Evolutionary conservation across 2,329 filamentous ascomycete genomes (phyloP), one percentile per base, ranked within the genome.

Genomic region (Penicillium nordicum): DNA sequence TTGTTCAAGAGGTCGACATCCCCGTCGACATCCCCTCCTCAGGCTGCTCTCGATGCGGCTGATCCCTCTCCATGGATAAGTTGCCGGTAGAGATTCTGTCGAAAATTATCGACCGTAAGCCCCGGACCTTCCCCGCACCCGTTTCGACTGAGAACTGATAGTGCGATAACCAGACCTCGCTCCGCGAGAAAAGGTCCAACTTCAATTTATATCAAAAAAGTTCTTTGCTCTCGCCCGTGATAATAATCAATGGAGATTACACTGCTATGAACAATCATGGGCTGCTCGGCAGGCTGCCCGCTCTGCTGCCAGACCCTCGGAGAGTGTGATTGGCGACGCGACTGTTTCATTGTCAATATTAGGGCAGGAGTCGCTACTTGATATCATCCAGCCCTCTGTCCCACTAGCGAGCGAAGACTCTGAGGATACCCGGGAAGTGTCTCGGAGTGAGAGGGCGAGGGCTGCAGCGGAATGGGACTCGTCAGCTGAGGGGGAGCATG

Each of bases 401-500:
- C 34, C 21, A 6, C 29, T 29, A 1, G 43, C 52, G 0, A 53
- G 58, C 25, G 41, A 5, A 9, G 25, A 4, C 5, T 18, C 42
- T 18, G 52, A 49, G n/a, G 50, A 50, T 18, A 37, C 48, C 5
- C 44, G 51, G 18, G 44, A 45, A 5, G 42, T 63, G 27, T 68
- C 72, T 14, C 61, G 63, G 53, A 68, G 63, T 29, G 67, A 66
- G 51, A 65, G 66, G 55, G 68, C 64, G 38, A 68, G 64, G 55
- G 73, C 69, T 11, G 71, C 70, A 3, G 86, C 87, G 5, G 90
- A 90, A 63, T 96, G 92, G 92, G 90, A 96, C 64, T 90, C 90
- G 0, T 84, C 84, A 0, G 91, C 88, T 61, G 83, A 86, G 0
- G 77, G 75, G 5, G 92, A 97, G 74, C 79, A 79, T 40, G 80